Conservation (phyloP, 2,329 filamentous ascomycete genomes). For the Aureobasidium uvarum region DNA sequence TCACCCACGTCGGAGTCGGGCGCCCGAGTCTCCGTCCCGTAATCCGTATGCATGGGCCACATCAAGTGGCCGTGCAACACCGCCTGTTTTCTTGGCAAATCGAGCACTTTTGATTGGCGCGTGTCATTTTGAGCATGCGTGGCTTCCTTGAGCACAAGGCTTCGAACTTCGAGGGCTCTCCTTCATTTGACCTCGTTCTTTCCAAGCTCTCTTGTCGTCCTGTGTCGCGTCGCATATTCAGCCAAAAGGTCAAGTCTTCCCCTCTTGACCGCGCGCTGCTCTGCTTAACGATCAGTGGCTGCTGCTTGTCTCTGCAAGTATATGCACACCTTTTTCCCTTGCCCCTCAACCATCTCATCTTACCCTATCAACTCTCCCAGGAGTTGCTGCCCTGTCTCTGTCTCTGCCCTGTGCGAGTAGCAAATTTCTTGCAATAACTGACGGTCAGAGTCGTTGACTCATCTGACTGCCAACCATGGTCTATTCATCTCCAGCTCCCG, state of each 20-base stretch:
- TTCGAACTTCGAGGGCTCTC: neutral
- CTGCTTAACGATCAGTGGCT: conserved; percentile 18
- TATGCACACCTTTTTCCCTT: neutral
- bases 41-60: neutral
- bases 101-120: neutral
- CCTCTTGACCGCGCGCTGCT: conserved; percentile 14
- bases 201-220: neutral
- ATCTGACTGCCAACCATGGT: neutral
- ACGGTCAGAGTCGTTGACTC: neutral
- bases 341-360: neutral
- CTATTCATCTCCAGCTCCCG: conserved; percentile 13
- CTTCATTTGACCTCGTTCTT: neutral
- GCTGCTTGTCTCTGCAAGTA: conserved; percentile 18
- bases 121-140: neutral
- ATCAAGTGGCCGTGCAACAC: conserved; percentile 5
- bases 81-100: neutral
- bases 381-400: conserved; percentile 14
- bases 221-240: conserved; percentile 10
- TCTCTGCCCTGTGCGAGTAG: conserved; percentile 8
- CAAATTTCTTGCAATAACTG: neutral
- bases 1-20: conserved; percentile 3
- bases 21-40: neutral
- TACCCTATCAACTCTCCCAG: conserved; percentile 3
- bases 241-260: conserved; percentile 13
- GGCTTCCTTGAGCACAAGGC: conserved; percentile 1